phyloP scores from a whole-genome alignment of 768 basidiomycete species.

The Saitozyma sp. region DNA sequence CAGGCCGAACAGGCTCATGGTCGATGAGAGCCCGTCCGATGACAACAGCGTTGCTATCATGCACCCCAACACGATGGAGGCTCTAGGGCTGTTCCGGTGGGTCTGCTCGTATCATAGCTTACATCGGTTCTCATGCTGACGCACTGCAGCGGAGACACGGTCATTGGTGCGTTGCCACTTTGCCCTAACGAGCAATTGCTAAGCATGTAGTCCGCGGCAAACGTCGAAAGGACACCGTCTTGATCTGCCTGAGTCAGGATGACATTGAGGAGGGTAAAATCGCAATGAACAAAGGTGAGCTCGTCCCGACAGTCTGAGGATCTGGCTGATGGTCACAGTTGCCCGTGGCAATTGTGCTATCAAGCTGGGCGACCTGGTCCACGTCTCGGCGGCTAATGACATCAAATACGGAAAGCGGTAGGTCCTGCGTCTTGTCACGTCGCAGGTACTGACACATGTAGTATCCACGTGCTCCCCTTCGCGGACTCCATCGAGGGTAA shows the following conservation, averaged over 20 bases:
- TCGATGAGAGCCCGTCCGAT: constrained; percentile 89
- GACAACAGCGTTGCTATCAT: constrained; percentile 99
- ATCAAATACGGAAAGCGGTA: constrained; percentile 97
- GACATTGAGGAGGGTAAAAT: constrained; percentile 98
- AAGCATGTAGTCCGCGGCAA: constrained; percentile 68
- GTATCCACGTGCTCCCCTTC: constrained; percentile 89
- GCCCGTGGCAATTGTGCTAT: constrained; percentile 98
- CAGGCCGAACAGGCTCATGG: constrained; percentile 95
- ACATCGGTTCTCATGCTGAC: neutral
- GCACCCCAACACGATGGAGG: constrained; percentile 95
- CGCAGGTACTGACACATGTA: constrained; percentile 5
- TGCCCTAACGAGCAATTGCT: constrained; percentile 1
- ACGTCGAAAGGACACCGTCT: constrained; percentile 94
- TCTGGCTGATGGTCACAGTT: constrained; percentile 56
- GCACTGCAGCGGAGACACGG: constrained; percentile 71
- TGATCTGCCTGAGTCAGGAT: constrained; percentile 92
- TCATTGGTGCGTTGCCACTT: constrained; percentile 68
- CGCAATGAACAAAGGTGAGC: constrained; percentile 84
- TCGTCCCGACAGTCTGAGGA: neutral
- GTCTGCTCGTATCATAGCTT: neutral
- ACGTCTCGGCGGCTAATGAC: constrained; percentile 91
- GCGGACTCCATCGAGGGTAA: constrained; percentile 94
- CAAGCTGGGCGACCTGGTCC: constrained; percentile 93
- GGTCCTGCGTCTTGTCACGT: neutral
- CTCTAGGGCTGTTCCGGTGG: constrained; percentile 78